These are phyloP conservation scores for Coriaria nepalensis DNA, from an alignment of 306 rosid genomes.

Conservation along the genomic window DNA sequence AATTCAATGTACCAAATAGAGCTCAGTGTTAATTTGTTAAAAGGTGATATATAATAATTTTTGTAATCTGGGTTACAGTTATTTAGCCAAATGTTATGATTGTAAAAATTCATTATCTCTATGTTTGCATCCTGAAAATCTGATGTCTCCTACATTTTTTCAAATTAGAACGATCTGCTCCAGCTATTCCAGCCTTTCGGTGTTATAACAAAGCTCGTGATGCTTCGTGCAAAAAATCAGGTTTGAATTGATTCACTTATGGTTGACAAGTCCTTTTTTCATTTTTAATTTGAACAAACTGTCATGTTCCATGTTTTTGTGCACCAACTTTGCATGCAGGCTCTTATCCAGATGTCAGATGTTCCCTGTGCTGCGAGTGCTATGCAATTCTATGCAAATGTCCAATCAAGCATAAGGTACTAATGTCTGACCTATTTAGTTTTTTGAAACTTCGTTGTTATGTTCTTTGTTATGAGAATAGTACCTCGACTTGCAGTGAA, in stretches of 20 bases:
- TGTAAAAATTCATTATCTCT: not conserved
- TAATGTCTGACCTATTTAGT: slow-evolving; percentile 1
- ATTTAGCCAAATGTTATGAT: not conserved
- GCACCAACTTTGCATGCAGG: slow-evolving; percentile 35
- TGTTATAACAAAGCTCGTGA: slow-evolving; percentile 94
- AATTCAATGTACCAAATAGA: too few relatives aligned
- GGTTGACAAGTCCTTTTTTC: slow-evolving; percentile 5
- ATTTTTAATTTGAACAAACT: slow-evolving; percentile 4
- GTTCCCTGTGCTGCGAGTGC: slow-evolving; percentile 73
- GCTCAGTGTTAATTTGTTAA: too few relatives aligned
- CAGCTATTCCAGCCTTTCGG: slow-evolving; percentile 98
- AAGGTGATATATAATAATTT: too few relatives aligned
- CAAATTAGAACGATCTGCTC: slow-evolving; percentile 81
- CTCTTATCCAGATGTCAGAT: slow-evolving; percentile 98
- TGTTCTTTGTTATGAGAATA: not conserved
- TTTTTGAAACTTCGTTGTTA: not conserved
- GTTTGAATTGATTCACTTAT: slow-evolving; percentile 24
- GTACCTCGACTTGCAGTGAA: slow-evolving; percentile 4
- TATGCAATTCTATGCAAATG: slow-evolving; percentile 66
- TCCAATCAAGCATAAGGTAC: slow-evolving; percentile 89
- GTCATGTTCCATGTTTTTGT: not conserved
- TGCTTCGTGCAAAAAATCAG: slow-evolving; percentile 99
- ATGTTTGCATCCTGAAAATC: not conserved
- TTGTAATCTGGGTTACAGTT: not conserved
- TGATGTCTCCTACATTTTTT: slow-evolving; percentile 11